Base-by-base conservation (phyloP, 2,329 filamentous ascomycete genomes). In the Acrocalymma vagum region DNA sequence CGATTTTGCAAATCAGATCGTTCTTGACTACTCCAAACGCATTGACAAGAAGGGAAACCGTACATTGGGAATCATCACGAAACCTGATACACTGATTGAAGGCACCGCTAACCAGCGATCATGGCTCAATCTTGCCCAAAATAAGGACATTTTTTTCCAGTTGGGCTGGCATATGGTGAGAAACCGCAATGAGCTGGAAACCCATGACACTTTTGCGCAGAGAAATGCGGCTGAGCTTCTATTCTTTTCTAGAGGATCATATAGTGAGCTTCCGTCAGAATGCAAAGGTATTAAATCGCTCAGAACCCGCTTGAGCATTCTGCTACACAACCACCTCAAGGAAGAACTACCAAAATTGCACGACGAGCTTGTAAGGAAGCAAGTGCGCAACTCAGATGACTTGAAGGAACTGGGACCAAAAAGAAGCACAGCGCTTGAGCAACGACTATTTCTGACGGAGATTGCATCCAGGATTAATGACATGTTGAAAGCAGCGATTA, bases 31-130 rank as follows among this genome's bases (percentile, higher is more conserved):
- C 9, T 74, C 72, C 3, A 65, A 70, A 13, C 53, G 67, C 27
- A 73, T 80, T 20, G 79, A 83, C 46, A 64, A 66, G 1, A 50
- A 68, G 1, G 68, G 71, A 10, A 47, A 62, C 2, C 74, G 81
- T 2, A 84, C 81, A 0, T 62, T 84, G 0, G 78, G 81, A 0
- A 75, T 85, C 39, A 75, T 85, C 38, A 85, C 81, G 0, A 84
- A 83, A 52, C 77, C 78, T 0, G 80, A 84, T 45, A 59, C 63
- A 3, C 58, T 78, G 0, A 54, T 51, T 1, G 36, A 62, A 0
- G 72, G 70, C 1, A 71, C 71, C 0, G 60, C 64, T 0, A 70
- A 72, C 5, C 73, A 81, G 41, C 47, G 40, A 1, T 59, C 45
- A 2, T 79, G 72, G 43, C 47, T 77, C 13, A 56, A 69, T 5